These are phyloP conservation scores for Coccinonectria pachysandricola DNA, from an alignment of 2,329 filamentous ascomycete species.

Conservation along the genomic window DNA sequence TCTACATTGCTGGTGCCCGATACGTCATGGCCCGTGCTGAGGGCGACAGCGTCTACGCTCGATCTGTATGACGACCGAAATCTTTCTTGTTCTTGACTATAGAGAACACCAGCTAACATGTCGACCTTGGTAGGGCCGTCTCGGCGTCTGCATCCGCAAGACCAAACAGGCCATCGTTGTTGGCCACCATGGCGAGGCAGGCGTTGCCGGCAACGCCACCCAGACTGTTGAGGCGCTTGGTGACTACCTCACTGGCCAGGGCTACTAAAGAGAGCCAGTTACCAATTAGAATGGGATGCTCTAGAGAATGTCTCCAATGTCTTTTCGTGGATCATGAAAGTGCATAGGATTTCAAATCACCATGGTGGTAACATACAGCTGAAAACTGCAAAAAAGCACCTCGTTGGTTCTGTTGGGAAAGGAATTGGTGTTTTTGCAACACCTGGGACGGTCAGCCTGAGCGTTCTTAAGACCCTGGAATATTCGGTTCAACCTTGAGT, in stretches of 20 bases:
- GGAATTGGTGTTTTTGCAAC: constrained; percentile 14
- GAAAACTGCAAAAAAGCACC: too few relatives aligned
- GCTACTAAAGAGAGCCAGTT: constrained; percentile 49
- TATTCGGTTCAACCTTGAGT: constrained; percentile 13
- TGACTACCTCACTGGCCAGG: constrained; percentile 72
- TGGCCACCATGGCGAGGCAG: constrained; percentile 69
- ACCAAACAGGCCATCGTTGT: constrained; percentile 83
- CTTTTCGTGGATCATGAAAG: constrained; percentile 6
- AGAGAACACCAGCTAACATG: background rate
- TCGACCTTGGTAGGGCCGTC: constrained; percentile 53
- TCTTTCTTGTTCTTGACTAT: background rate
- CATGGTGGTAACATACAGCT: too few relatives aligned
- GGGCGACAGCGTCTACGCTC: constrained; percentile 71
- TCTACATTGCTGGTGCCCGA: constrained; percentile 67
- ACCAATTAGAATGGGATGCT: constrained; percentile 1
- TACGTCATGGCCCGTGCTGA: constrained; percentile 70
- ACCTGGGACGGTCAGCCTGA: constrained; percentile 10
- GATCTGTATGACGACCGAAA: constrained; percentile 52
- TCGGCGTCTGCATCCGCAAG: constrained; percentile 75
- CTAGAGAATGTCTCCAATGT: constrained; percentile 1
- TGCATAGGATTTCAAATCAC: constrained; percentile 1
- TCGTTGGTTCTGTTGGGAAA: too few relatives aligned
- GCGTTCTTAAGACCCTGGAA: constrained; percentile 13
- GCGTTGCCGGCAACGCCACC: constrained; percentile 65
- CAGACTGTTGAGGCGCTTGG: constrained; percentile 73